These are phyloP conservation scores for Yamagishiella unicocca DNA, from an alignment of 139 green algal species.

Conservation along the genomic window DNA sequence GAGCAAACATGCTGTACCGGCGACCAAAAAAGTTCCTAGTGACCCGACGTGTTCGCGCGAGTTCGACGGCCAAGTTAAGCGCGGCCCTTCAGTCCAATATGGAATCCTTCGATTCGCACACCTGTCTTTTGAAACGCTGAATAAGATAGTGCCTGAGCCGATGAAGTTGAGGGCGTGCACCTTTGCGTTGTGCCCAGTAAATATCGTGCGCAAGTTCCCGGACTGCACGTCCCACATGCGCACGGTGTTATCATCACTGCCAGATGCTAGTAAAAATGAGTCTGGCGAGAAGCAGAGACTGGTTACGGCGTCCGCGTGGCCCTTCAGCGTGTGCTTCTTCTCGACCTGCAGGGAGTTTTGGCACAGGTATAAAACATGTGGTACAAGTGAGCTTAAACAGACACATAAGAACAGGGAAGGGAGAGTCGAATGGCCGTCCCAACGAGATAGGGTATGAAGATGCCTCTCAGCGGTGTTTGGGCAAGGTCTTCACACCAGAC, in stretches of 20 bases:
- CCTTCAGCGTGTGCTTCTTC: conserved; percentile 60
- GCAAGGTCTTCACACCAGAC: background rate
- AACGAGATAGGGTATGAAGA: no score
- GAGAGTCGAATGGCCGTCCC: no score
- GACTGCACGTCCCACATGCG: conserved; percentile 56
- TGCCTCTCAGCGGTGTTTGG: background rate
- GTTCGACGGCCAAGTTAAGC: no score
- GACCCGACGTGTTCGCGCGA: no score
- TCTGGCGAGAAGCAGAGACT: conserved; percentile 59
- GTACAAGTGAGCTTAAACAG: background rate
- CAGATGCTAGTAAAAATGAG: conserved; percentile 49
- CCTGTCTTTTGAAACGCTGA: conserved; percentile 59
- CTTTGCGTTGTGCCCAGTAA: conserved; percentile 55
- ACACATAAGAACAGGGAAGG: background rate
- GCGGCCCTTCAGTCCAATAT: no score
- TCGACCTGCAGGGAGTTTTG: conserved; percentile 25
- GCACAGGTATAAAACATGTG: background rate
- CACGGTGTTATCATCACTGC: conserved; percentile 63
- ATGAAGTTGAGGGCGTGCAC: conserved; percentile 57
- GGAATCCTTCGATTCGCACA: no score
- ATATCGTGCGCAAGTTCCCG: conserved; percentile 60
- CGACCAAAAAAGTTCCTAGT: no score
- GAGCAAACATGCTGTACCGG: background rate
- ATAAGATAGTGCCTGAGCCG: conserved; percentile 61
- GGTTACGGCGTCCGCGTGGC: conserved; percentile 54